These are phyloP conservation scores for Sporothrix protearum DNA, from an alignment of 2,329 filamentous ascomycete species.

Conservation along the genomic window DNA sequence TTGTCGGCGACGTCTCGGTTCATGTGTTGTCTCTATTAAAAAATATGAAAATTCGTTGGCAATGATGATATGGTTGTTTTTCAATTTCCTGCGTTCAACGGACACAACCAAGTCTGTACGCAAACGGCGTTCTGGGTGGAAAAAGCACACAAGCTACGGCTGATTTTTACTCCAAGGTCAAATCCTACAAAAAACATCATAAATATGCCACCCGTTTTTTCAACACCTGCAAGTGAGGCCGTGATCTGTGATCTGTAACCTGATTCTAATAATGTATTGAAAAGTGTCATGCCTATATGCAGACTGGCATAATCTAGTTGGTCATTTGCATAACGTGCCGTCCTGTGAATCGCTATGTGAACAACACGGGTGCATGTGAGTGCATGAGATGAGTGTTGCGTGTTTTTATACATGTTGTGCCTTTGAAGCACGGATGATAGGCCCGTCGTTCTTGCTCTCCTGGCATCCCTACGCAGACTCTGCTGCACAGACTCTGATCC, in stretches of 20 bases:
- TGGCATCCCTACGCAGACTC: neutral
- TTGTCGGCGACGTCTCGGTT: constrained; percentile 29
- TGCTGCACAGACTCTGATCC: too few relatives aligned
- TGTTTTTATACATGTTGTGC: neutral
- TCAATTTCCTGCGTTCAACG: constrained; percentile 27
- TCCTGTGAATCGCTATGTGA: neutral
- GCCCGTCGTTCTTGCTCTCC: neutral
- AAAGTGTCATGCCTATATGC: neutral
- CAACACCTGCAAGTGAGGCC: neutral
- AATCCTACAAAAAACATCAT: constrained; percentile 18
- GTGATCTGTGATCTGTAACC: neutral
- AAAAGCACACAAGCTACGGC: constrained; percentile 20
- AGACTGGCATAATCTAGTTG: too few relatives aligned
- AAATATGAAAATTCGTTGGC: constrained; percentile 9
- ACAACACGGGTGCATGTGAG: neutral
- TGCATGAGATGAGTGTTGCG: neutral
- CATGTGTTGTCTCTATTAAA: neutral
- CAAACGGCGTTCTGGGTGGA: constrained; percentile 36
- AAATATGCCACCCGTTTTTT: constrained; percentile 14
- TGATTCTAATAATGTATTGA: neutral
- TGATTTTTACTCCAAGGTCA: constrained; percentile 13
- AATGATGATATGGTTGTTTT: constrained; percentile 32
- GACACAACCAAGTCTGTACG: constrained; percentile 29
- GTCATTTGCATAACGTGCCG: neutral
- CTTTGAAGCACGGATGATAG: neutral